Evolutionary conservation across 345 rosid genomes (phyloP), one percentile per base, ranked within the genome.

Genomic region (Laguncularia racemosa): DNA sequence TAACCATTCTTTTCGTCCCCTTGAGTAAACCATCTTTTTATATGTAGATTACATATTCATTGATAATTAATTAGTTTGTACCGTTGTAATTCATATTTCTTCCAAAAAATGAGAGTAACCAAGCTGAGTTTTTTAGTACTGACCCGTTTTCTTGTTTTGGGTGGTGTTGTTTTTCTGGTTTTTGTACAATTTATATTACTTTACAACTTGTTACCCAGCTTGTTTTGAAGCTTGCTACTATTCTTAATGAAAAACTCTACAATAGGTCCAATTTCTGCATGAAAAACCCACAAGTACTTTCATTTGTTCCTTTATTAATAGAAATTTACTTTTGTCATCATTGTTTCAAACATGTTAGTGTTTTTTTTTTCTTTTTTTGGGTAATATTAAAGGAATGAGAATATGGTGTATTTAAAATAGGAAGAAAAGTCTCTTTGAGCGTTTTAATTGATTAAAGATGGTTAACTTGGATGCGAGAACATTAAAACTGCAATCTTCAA

Each of bases 191-290:
- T 55, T 33, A 76, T 68, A 19, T 23, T 3, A 23, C 5, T 23
- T 23, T 23, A 23, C 28, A 1, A 20, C 49, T 67, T 46, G 11
- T 60, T 12, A 66, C 65, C 7, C 56, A 56, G 65, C 56, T 67
- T 16, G 50, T 50, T 16, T 68, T 88, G 14, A n/a, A n/a, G n/a
- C 76, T 85, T 47, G 86, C 99, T 1, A 20, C 48, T 21, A 51
- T 52, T 62, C 78, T 89, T 56, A 75, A 77, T 18, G 70, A 55
- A 15, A 81, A 78, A 57, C 72, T 92, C 55, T 68, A 71, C 26
- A 65, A 61, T 7, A 59, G 71, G 26, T 80, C 84, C 62, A 76
- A 76, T 43, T 86, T 85, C 79, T 92, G 97, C 71, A 64, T 92
- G 52, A 83, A 56, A 69, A 79, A 92, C 75, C 80, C 75, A 96